These are phyloP conservation scores for Chlamydomonas eustigma DNA, from an alignment of 139 green algal species.

Conservation along the genomic window DNA sequence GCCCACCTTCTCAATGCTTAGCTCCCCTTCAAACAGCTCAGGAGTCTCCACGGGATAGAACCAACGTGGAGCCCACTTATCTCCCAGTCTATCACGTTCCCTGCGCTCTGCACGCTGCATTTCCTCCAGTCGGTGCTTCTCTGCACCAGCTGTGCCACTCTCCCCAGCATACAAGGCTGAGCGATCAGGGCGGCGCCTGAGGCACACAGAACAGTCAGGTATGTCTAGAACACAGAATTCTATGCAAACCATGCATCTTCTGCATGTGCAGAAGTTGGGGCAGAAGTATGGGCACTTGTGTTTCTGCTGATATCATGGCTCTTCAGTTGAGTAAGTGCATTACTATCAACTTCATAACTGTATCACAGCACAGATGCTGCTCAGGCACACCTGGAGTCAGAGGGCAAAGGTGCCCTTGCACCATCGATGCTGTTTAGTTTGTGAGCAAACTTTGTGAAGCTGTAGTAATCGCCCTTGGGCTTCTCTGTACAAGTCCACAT, in stretches of 20 bases:
- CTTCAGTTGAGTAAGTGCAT: too few relatives aligned
- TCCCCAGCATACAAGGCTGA: conserved; percentile 55
- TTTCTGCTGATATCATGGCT: too few relatives aligned
- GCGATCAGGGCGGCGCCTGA: conserved; percentile 62
- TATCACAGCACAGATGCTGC: not conserved
- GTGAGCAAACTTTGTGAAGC: conserved; percentile 86
- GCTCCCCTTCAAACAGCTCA: conserved; percentile 17
- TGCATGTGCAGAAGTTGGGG: too few relatives aligned
- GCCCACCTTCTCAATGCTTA: not conserved
- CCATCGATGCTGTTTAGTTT: conserved; percentile 65
- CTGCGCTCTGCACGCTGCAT: conserved; percentile 68
- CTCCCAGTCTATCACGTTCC: conserved; percentile 52
- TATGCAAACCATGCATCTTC: too few relatives aligned
- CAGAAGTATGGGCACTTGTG: too few relatives aligned
- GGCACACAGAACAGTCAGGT: too few relatives aligned
- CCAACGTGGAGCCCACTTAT: conserved; percentile 69
- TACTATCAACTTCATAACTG: too few relatives aligned
- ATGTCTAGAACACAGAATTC: too few relatives aligned
- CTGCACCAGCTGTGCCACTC: conserved; percentile 45
- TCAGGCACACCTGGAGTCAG: conserved; percentile 62
- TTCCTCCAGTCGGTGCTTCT: conserved; percentile 78
- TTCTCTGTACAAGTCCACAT: conserved; percentile 75
- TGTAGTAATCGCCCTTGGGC: conserved; percentile 83
- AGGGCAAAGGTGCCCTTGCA: conserved; percentile 62
- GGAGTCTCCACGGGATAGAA: conserved; percentile 43